phyloP scores from a whole-genome alignment of 2,329 filamentous ascomycete species.

The Trichoderma sp. region DNA sequence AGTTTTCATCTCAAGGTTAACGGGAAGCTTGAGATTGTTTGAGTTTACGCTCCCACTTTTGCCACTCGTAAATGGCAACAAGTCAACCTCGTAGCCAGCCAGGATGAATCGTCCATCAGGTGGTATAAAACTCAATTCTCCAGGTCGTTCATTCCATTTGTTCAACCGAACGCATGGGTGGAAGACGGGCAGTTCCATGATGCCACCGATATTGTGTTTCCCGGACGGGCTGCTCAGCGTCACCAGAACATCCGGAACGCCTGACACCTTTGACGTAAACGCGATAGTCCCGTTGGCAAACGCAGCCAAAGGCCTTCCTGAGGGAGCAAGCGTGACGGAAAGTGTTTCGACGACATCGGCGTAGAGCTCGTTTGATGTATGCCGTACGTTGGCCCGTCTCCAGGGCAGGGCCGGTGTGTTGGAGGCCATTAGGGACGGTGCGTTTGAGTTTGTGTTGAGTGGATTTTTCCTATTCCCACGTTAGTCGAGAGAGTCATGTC shows the following conservation, averaged over 20 bases:
- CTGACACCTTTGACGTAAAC: conserved; percentile 92
- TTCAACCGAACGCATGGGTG: conserved; percentile 90
- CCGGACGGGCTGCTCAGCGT: conserved; percentile 76
- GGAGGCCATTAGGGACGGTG: conserved; percentile 41
- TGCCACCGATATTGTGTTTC: conserved; percentile 68
- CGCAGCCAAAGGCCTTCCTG: conserved; percentile 79
- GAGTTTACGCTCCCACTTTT: conserved; percentile 53
- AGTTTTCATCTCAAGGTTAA: conserved; percentile 77
- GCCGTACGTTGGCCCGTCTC: conserved; percentile 86
- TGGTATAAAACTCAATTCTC: conserved; percentile 92
- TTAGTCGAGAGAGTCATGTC: not conserved
- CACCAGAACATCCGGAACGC: conserved; percentile 84
- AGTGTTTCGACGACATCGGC: conserved; percentile 93
- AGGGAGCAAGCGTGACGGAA: conserved; percentile 83
- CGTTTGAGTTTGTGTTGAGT: conserved; percentile 34
- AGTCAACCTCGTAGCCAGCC: conserved; percentile 89
- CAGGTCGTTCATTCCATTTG: conserved; percentile 84
- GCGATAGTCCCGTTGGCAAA: conserved; percentile 89
- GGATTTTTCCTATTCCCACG: conserved; percentile 39
- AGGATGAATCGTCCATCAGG: conserved; percentile 93
- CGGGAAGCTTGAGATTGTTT: conserved; percentile 73
- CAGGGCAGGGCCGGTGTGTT: conserved; percentile 68
- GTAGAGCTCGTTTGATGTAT: conserved; percentile 96
- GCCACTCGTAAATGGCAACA: conserved; percentile 67
- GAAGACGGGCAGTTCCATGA: conserved; percentile 87